phyloP scores from a whole-genome alignment of 2,329 filamentous ascomycete genomes.

The Pestalotiopsis sp. region DNA sequence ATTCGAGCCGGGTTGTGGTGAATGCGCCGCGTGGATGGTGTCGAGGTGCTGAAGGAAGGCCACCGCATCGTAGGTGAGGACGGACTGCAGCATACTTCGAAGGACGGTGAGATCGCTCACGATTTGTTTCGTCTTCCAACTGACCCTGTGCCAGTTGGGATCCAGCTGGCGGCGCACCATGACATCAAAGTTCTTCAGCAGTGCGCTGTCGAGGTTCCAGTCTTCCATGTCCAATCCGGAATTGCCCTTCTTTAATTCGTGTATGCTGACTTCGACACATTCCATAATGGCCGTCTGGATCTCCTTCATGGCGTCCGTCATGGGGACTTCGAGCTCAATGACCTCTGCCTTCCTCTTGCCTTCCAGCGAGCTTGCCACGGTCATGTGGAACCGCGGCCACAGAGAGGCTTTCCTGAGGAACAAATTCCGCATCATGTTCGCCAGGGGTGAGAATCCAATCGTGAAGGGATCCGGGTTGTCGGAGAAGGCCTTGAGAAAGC shows the following conservation, averaged over 20 bases:
- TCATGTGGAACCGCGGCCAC: slow-evolving; percentile 92
- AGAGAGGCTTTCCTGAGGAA: slow-evolving; percentile 87
- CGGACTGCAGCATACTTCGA: slow-evolving; percentile 76
- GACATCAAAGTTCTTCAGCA: slow-evolving; percentile 90
- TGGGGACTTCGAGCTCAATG: slow-evolving; percentile 92
- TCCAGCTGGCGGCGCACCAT: slow-evolving; percentile 88
- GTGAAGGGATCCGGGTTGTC: slow-evolving; percentile 92
- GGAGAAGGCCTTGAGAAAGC: slow-evolving; percentile 95
- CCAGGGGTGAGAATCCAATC: slow-evolving; percentile 82
- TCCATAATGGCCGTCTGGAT: slow-evolving; percentile 96
- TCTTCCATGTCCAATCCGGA: slow-evolving; percentile 92
- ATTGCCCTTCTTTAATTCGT: slow-evolving; percentile 91
- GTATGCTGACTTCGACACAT: slow-evolving; percentile 92
- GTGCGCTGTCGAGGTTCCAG: slow-evolving; percentile 91
- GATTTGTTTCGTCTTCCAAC: slow-evolving; percentile 93
- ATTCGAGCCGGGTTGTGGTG: slow-evolving; percentile 84
- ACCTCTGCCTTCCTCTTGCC: slow-evolving; percentile 93
- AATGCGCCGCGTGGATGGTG: slow-evolving; percentile 88
- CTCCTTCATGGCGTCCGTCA: slow-evolving; percentile 91
- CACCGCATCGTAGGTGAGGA: slow-evolving; percentile 87
- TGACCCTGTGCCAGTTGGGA: slow-evolving; percentile 96
- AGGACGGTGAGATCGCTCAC: slow-evolving; percentile 86
- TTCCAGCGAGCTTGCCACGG: slow-evolving; percentile 86
- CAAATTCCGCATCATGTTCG: slow-evolving; percentile 89
- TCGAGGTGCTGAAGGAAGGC: slow-evolving; percentile 92